Percentiles rank a stretch among this genome's conserved stretches.
Conservation (phyloP, 2,329 filamentous ascomycete genomes). For the Furcasterigmium furcatum region DNA sequence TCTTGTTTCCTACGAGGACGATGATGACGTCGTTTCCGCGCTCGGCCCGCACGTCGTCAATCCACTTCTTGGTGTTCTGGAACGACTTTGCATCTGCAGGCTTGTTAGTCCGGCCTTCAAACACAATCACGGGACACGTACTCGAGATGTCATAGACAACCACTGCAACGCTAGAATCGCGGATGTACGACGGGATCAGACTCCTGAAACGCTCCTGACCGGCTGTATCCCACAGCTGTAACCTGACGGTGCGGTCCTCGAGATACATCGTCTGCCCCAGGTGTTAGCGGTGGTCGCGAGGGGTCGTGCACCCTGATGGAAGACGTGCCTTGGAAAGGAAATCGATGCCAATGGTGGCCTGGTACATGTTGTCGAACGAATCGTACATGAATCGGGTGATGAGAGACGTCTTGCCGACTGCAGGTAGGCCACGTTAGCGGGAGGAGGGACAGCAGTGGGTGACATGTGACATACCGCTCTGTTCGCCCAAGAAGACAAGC, state of each 20-base stretch:
- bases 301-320: background rate
- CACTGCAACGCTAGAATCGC: conserved; percentile 95
- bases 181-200: conserved; percentile 96
- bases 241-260: conserved; percentile 93
- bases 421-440: conserved; percentile 1
- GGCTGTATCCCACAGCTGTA: conserved; percentile 98
- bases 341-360: conserved; percentile 98
- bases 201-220: conserved; percentile 97
- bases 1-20: conserved; percentile 98
- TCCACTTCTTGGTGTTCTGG: conserved; percentile 99
- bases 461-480: conserved; percentile 74
- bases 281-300: background rate
- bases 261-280: conserved; percentile 88
- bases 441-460: conserved; percentile 2
- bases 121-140: conserved; percentile 35
- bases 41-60: conserved; percentile 95
- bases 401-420: conserved; percentile 97
- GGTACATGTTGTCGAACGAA: conserved; percentile 99
- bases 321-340: conserved; percentile 87
- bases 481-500: conserved; percentile 95
- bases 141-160: conserved; percentile 98
- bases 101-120: background rate
- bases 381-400: conserved; percentile 99
- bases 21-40: conserved; percentile 98
- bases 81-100: conserved; percentile 82